These are phyloP conservation scores for Komagataella mondaviorum DNA, from an alignment of 805 yeast genomes.

Conservation along the genomic window DNA sequence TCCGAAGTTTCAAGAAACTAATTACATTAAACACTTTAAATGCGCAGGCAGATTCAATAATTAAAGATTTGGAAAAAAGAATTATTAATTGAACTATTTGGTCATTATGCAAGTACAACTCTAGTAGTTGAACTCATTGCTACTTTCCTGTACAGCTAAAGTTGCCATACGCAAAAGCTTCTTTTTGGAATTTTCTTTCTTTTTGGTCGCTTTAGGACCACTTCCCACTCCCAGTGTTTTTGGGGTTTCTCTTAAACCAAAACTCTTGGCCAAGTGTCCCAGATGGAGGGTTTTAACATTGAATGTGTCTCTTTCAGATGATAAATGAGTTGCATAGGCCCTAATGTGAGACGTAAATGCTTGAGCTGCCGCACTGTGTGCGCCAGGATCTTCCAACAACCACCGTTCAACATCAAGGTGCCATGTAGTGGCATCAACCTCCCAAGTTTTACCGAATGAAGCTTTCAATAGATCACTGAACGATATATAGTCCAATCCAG, in stretches of 20 bases:
- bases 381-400: constrained; percentile 53
- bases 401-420: constrained; percentile 85
- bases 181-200: constrained; percentile 53
- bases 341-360: constrained; percentile 85
- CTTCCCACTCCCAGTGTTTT: constrained; percentile 48
- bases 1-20: not conserved
- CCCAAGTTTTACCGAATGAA: constrained; percentile 44
- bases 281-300: constrained; percentile 75
- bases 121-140: constrained; percentile 58
- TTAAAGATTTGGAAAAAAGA: not conserved
- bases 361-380: constrained; percentile 55
- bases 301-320: constrained; percentile 67
- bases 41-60: not conserved
- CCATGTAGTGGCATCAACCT: constrained; percentile 91
- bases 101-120: not conserved
- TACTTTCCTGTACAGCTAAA: constrained; percentile 46
- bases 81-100: too few species aligned
- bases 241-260: constrained; percentile 92
- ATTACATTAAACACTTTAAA: not conserved
- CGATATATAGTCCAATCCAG: constrained; percentile 32
- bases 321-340: constrained; percentile 91
- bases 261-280: constrained; percentile 93
- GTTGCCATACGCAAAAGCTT: constrained; percentile 69
- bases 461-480: constrained; percentile 27
- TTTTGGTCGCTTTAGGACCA: constrained; percentile 16